Conservation (phyloP, 768 basidiomycete genomes). For the Macrolepiota fuliginosa region DNA sequence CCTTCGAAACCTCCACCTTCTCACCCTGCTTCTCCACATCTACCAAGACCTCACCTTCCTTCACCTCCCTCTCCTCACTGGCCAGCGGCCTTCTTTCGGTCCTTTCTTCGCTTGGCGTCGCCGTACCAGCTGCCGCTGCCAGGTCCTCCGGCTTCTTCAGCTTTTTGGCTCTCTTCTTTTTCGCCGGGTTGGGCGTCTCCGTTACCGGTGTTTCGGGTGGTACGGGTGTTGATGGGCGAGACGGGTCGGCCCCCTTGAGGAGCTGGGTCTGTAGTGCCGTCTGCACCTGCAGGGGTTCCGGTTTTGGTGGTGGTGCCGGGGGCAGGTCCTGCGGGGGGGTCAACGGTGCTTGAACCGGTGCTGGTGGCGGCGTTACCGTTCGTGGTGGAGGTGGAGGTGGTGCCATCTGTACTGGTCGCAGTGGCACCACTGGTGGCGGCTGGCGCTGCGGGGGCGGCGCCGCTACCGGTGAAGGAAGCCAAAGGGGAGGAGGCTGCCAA, state of each 20-base stretch:
- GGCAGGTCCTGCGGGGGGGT: slow-evolving; percentile 9
- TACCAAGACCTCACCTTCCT: slow-evolving; percentile 1
- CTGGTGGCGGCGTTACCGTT: slow-evolving; percentile 10
- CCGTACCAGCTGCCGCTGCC: slow-evolving; percentile 1
- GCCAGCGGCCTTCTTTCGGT: not conserved
- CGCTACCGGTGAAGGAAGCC: slow-evolving; percentile 1
- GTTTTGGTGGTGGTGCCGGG: slow-evolving; percentile 13
- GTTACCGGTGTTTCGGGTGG: slow-evolving; percentile 1
- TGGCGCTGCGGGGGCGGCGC: not conserved
- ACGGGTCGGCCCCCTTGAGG: not conserved
- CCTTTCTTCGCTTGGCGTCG: slow-evolving; percentile 10
- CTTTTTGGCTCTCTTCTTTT: not conserved
- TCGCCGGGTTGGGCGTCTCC: not conserved
- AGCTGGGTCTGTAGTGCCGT: not conserved
- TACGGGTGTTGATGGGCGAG: slow-evolving; percentile 12
- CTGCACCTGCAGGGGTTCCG: slow-evolving; percentile 10
- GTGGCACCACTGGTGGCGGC: slow-evolving; percentile 6
- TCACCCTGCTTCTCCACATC: slow-evolving; percentile 12
- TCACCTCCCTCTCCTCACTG: not conserved
- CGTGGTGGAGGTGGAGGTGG: slow-evolving; percentile 10
- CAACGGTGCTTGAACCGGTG: slow-evolving; percentile 5
- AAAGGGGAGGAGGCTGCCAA: slow-evolving; percentile 2
- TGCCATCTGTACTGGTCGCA: slow-evolving; percentile 13
- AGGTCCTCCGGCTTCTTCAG: slow-evolving; percentile 1
- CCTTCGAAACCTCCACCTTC: slow-evolving; percentile 11